Base-by-base conservation (phyloP, 306 rosid genomes). In the Pueraria montana region DNA sequence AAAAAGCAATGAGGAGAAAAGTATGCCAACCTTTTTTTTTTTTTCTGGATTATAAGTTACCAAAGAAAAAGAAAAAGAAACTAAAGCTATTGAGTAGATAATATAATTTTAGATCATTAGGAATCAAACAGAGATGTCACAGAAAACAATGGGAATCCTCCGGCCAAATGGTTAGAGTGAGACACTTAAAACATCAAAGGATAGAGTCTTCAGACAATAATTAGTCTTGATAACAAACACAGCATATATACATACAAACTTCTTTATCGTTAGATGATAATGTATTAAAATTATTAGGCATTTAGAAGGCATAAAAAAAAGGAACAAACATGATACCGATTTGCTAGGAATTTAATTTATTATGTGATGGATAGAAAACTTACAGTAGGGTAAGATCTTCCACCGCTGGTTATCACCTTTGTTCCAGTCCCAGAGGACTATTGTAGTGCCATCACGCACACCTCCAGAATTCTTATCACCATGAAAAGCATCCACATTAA, bases 401-500 rank as follows among this genome's bases (percentile, higher is more conserved):
- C 98, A 94, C 3, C 42, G 88, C 82, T 92, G 98, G 91, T 92
- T 94, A 46, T 92, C 97, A 62, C 97, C 96, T 21, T 84, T 83
- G 87, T 94, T 92, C 94, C 97, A 92, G 0, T 86, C 50, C 97
- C 95, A 94, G 75, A 92, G 89, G 68, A 91, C 97, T 61, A 94
- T 71, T 6, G 86, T 77, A 32, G 95, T 94, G 82, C 97, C 97
- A 82, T 94, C 94, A 67, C 56, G 97, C 26, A 94, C 90, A n/a
- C 98, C 98, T 43, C 95, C 98, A 72, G 97, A 92, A 18, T 82
- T 63, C 88, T 90, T 85, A 43, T 94, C 97, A 4, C 97, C 98
- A 26, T 91, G 97, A 82, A 73, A 92, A 20, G 94, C 98, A 85
- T 94, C 98, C 84, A 94, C 84, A 70, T 91, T 89, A 58, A 94